Evolutionary conservation across 441 rosid species (phyloP), one percentile per base, ranked within the genome.

Genomic region (Croton setiger): DNA sequence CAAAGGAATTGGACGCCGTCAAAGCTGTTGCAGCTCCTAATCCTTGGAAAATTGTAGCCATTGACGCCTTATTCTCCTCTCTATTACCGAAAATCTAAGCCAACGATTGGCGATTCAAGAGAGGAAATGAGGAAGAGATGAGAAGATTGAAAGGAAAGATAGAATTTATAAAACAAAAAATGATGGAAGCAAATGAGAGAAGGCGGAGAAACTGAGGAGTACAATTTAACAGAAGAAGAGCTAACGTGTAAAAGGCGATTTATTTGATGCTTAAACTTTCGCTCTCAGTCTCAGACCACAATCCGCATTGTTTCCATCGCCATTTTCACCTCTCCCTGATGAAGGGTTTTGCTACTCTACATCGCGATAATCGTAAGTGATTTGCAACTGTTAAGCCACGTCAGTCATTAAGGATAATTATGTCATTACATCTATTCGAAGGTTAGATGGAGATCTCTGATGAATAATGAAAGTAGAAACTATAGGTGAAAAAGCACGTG

Each of bases 21-120:
- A 80, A 47, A 65, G 85, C 81, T 2, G 81, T 69, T 0, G 88
- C 82, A 33, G 87, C 80, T 37, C 84, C 91, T n/a, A 81, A 33
- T 37, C 90, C 92, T 69, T 75, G 90, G 73, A 84, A 78, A 74
- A 81, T 66, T 10, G 86, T 79, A 27, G 90, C 90, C 95, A 89
- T 89, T 74, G 51, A 36, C 60, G 31, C 41, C 10, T 18, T 20
- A n/a, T 36, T 2, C 53, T 61, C 31, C 11, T 5, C 3, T 35
- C 20, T 56, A 9, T 20, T 35, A 1, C 5, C 17, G 10, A 44
- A 12, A 47, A 52, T 36, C 56, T 41, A 57, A 72, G 13, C 12
- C n/a, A n/a, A n/a, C n/a, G n/a, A n/a, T n/a, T n/a, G n/a, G n/a
- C n/a, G n/a, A n/a, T n/a, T n/a, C n/a, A n/a, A n/a, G n/a, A n/a